These are phyloP conservation scores for Mytilinidion resinicola DNA, from an alignment of 495 filamentous ascomycete genomes.

Conservation along the genomic window DNA sequence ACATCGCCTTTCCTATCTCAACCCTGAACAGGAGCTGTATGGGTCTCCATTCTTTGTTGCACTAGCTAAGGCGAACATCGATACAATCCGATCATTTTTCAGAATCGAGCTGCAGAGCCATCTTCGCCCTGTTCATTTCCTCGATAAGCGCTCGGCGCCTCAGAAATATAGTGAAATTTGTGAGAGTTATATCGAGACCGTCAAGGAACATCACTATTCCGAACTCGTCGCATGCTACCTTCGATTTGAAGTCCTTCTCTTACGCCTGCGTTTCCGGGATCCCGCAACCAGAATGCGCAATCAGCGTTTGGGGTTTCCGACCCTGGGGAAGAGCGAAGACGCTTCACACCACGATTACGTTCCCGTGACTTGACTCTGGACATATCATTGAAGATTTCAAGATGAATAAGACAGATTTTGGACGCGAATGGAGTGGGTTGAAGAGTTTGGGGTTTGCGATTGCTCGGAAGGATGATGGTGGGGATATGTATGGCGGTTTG, in stretches of 20 bases:
- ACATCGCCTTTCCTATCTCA: no score
- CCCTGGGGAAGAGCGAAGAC: not conserved
- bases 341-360: constrained; percentile 15
- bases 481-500: constrained; percentile 21
- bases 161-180: no score
- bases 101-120: no score
- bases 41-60: no score
- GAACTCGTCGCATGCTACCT: not conserved
- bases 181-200: no score
- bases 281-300: constrained; percentile 22
- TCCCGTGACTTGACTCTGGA: constrained; percentile 11
- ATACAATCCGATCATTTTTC: no score
- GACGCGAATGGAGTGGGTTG: constrained; percentile 9
- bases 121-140: no score
- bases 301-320: constrained; percentile 19
- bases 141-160: no score
- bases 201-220: no score
- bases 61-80: no score
- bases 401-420: constrained; percentile 19
- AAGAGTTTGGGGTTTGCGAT: constrained; percentile 23
- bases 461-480: constrained; percentile 17
- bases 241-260: constrained; percentile 16
- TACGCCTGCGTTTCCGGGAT: constrained; percentile 18
- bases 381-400: constrained; percentile 14
- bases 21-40: no score